A percentile compares a stretch with the other conserved stretches of the same genome.
Evolutionary conservation across 176 grass and related monocot species (phyloP).

Genomic region (Carex pumila): DNA sequence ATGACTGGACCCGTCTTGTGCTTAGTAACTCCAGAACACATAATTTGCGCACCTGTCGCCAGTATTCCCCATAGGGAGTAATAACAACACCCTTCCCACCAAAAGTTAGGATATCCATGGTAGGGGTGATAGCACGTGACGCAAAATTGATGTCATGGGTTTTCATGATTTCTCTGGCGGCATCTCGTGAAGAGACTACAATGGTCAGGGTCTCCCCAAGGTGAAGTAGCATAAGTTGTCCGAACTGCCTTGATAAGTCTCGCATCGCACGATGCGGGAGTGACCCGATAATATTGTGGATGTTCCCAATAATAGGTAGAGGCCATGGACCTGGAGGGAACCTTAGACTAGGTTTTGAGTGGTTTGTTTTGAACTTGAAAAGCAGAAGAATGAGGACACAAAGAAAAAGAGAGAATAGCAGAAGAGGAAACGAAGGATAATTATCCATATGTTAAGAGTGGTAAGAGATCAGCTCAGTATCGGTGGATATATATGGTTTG

Average conservation of each 20-base stretch:
- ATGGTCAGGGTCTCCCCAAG: constrained; percentile 25
- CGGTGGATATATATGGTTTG: not conserved
- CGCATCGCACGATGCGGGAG: constrained; percentile 19
- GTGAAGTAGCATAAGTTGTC: constrained; percentile 19
- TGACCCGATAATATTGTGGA: constrained; percentile 21
- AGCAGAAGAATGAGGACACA: constrained; percentile 2
- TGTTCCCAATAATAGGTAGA: constrained; percentile 32
- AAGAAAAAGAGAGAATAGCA: constrained; percentile 14
- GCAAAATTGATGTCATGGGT: constrained; percentile 25
- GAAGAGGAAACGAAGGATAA: not conserved
- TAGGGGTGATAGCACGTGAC: constrained; percentile 4
- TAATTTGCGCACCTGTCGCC: constrained; percentile 34
- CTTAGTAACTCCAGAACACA: not conserved
- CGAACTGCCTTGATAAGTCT: constrained; percentile 15
- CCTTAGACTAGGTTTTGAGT: not conserved
- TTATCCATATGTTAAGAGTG: not conserved
- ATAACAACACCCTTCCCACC: constrained; percentile 21
- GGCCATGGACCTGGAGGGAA: constrained; percentile 29
- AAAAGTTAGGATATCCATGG: not conserved
- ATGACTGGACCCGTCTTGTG: too few species aligned
- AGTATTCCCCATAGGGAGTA: constrained; percentile 20
- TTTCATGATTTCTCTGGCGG: constrained; percentile 21
- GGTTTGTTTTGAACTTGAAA: not conserved
- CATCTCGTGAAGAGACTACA: not conserved
- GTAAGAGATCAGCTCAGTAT: not conserved